A percentile compares a stretch with the other conserved stretches of the same genome.
phyloP scores from a whole-genome alignment of 352 stramenopile genomes.

The Peronospora destructor region DNA sequence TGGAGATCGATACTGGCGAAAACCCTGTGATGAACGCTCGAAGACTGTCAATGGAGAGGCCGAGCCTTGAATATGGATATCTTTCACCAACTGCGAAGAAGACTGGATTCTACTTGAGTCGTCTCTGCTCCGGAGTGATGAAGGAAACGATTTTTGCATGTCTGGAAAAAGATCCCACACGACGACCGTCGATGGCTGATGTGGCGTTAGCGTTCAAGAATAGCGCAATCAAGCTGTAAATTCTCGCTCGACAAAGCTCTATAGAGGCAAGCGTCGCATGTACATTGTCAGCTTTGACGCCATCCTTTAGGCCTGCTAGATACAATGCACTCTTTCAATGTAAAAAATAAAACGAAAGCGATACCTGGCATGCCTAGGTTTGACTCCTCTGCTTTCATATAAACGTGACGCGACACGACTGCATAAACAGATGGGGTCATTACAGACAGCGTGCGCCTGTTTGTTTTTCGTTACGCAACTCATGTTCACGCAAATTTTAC shows the following conservation, averaged over 20 bases:
- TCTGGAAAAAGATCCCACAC: constrained; percentile 43
- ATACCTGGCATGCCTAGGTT: neutral
- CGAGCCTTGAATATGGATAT: constrained; percentile 21
- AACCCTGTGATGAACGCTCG: constrained; percentile 56
- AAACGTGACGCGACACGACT: no score
- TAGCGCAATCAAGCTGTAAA: constrained; percentile 48
- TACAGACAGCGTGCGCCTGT: neutral
- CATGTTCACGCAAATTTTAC: neutral
- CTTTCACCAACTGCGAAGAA: constrained; percentile 36
- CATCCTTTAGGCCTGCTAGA: constrained; percentile 12
- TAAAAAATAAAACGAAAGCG: neutral
- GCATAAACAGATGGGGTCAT: no score
- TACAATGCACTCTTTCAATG: neutral
- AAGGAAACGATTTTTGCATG: constrained; percentile 60
- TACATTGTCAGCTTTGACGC: neutral
- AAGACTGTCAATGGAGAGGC: constrained; percentile 32
- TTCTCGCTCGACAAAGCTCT: neutral
- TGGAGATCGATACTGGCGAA: constrained; percentile 68
- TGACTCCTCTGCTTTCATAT: neutral
- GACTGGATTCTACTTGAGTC: constrained; percentile 50
- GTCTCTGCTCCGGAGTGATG: constrained; percentile 53
- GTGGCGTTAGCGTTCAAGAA: constrained; percentile 56
- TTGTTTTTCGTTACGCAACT: neutral
- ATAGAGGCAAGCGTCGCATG: neutral
- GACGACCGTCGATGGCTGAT: constrained; percentile 54